Evolutionary conservation across 23 red algal species (phyloP), one percentile per base, ranked within the genome.

Genomic region (Gracilariopsis chorda): DNA sequence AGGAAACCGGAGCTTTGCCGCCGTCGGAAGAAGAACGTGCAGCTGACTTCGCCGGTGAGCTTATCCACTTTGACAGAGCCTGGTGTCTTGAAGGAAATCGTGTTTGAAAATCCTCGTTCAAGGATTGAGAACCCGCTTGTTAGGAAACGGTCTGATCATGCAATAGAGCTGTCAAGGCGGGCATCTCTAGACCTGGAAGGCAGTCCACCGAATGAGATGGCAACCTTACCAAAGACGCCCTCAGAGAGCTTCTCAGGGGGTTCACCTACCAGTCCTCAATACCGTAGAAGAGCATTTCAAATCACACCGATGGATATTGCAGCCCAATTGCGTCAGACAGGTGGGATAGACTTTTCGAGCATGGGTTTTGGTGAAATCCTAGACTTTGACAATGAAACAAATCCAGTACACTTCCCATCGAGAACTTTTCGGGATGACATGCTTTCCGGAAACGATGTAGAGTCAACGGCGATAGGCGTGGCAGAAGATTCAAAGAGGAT

Each of bases 291-390:
- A 10, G 7, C 63, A 16, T 56, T 88, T 32, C 63, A 71, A 47
- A 39, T 88, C 7, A 88, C 84, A 6, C 84, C 84, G 14, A 55
- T 88, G 65, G 63, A 56, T 49, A 56, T 88, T n/a, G 84, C 84
- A 13, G 65, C 48, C 7, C 84, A 71, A n/a, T 20, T 88, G 8
- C 84, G 84, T 32, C 27, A 52, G 48, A 42, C 63, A n/a, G n/a
- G 27, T 42, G 63, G 63, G 1, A 70, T 42, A 2, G 11, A 8
- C 34, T 70, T 41, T 34, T 11, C 25, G 3, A 25, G 41, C 6
- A 6, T 5, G 1, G 73, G 47, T 78, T 23, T 78, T 78, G 73
- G 73, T 23, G 73, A 51, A 20, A 27, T 51, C 35, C 51, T 78
- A 20, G 73, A 78, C 51, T 23, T 78, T 2, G 61, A 88, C 34